Evolutionary conservation across 148 eudicot species (phyloP).

Genomic region (Vaccinium darrowii): DNA sequence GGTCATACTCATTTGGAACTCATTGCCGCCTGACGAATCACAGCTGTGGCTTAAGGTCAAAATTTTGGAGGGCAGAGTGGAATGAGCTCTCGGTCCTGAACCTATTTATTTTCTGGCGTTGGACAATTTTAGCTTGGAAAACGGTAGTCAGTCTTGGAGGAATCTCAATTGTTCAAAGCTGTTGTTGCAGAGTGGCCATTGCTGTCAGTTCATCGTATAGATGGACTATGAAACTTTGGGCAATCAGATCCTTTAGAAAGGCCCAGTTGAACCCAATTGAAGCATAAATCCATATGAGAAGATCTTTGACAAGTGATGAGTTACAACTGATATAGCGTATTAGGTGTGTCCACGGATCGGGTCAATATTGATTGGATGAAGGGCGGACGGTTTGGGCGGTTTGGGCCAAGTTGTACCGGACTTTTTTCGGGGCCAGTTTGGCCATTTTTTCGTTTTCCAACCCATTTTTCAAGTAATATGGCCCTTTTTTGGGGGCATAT

Average conservation of each 20-base stretch:
- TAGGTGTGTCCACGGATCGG: no score
- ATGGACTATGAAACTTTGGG: background rate
- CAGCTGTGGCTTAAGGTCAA: conserved; percentile 6
- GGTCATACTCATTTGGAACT: background rate
- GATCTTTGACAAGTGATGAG: no score
- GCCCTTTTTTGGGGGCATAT: no score
- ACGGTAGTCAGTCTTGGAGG: background rate
- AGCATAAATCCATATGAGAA: no score
- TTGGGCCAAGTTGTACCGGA: no score
- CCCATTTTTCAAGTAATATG: no score
- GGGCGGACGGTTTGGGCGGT: no score
- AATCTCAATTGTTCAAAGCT: background rate
- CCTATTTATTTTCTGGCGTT: conserved; percentile 14
- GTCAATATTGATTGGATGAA: no score
- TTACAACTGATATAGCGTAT: no score
- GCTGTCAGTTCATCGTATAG: background rate
- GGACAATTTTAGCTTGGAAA: background rate
- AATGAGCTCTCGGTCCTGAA: background rate
- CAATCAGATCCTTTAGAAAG: background rate
- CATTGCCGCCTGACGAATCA: background rate
- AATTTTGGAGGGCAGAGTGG: conserved; percentile 11
- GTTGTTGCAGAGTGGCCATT: background rate
- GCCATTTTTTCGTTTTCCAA: no score
- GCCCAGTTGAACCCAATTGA: background rate
- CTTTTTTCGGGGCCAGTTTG: no score